A percentile compares a stretch with the other conserved stretches of the same genome.
phyloP scores from a whole-genome alignment of 768 basidiomycete species.

The Daedaleopsis nitida region DNA sequence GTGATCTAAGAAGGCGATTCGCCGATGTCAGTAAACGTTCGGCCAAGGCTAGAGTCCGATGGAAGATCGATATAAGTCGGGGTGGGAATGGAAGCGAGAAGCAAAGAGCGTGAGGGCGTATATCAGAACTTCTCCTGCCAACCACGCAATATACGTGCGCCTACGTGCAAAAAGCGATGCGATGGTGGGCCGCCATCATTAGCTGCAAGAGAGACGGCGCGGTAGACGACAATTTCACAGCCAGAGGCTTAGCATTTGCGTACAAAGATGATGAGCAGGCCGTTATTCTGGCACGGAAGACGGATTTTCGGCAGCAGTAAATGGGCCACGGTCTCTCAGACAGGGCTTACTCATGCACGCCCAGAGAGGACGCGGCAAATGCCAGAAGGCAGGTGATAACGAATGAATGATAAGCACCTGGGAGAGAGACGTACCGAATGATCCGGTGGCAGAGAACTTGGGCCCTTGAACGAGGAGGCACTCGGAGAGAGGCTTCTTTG shows the following conservation, averaged over 20 bases:
- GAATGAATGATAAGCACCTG: neutral
- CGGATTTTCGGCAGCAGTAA: no score
- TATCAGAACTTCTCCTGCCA: neutral
- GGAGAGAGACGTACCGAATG: conserved; percentile 45
- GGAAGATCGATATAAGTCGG: neutral
- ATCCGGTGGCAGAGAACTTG: conserved; percentile 55
- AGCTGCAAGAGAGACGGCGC: no score
- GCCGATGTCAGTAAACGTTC: neutral
- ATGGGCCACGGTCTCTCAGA: neutral
- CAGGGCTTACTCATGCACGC: conserved; percentile 24
- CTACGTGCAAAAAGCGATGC: no score
- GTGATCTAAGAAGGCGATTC: conserved; percentile 35
- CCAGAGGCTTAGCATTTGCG: no score
- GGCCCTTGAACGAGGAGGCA: conserved; percentile 62
- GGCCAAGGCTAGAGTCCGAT: neutral
- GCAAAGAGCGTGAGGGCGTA: conserved; percentile 22
- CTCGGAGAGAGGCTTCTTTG: conserved; percentile 49
- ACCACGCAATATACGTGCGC: no score
- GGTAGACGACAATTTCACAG: no score
- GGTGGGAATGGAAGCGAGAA: neutral
- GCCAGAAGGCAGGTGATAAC: neutral
- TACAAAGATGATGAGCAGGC: no score
- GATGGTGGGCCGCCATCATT: no score
- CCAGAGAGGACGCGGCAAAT: neutral
- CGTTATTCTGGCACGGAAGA: no score